Conservation (phyloP, 257 asterid genomes). For the Solanum rostratum region DNA sequence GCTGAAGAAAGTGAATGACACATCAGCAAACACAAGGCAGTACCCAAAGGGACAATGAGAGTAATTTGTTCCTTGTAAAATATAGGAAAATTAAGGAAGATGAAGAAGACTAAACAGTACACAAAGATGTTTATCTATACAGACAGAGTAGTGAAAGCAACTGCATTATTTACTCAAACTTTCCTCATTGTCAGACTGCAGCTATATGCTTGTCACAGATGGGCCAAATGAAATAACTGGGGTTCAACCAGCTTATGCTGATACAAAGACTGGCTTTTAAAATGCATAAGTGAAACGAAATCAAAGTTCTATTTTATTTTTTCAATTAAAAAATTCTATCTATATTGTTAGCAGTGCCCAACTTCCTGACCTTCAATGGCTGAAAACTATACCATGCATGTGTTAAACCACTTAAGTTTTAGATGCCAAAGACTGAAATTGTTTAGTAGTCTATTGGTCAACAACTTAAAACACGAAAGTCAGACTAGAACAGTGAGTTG, state of each 20-base stretch:
- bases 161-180: not conserved
- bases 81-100: not conserved
- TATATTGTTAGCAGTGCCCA: not conserved
- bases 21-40: not conserved
- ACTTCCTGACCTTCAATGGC: not conserved
- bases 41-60: not conserved
- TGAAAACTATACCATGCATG: not conserved
- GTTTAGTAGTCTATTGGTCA: not conserved
- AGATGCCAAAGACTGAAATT: not conserved
- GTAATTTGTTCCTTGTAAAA: not conserved
- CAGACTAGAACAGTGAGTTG: not conserved
- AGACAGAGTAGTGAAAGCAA: not conserved
- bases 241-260: constrained; percentile 13
- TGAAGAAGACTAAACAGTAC: not conserved
- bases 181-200: not conserved
- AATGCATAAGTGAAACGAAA: not conserved
- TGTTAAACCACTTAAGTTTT: not conserved
- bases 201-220: constrained; percentile 5
- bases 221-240: constrained; percentile 9
- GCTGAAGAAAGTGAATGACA: constrained; percentile 35
- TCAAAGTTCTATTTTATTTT: not conserved
- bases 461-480: not conserved
- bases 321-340: not conserved
- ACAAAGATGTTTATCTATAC: not conserved
- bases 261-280: constrained; percentile 5